Evolutionary conservation across 2,329 filamentous ascomycete genomes (phyloP).

Genomic region (Aspergillus ibericus): DNA sequence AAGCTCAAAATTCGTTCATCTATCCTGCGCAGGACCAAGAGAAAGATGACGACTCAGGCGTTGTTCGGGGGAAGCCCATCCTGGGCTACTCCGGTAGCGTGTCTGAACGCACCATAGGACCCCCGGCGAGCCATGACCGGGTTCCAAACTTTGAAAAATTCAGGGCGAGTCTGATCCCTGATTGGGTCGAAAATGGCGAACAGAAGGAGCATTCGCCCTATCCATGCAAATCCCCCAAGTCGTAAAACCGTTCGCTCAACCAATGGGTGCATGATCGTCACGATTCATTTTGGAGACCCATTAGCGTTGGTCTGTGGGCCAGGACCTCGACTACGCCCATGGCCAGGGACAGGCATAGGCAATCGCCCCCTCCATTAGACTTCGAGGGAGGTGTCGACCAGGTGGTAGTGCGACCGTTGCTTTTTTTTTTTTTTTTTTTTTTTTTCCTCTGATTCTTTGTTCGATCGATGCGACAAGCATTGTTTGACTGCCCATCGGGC

Average conservation of each 20-base stretch:
- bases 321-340: slow-evolving; percentile 4
- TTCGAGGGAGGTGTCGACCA: neutral
- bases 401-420: neutral
- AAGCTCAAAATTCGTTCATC: slow-evolving; percentile 1
- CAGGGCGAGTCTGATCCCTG: slow-evolving; percentile 30
- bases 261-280: slow-evolving; percentile 27
- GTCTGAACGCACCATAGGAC: slow-evolving; percentile 12
- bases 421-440: too few species aligned
- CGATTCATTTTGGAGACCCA: slow-evolving; percentile 16
- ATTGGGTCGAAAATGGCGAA: slow-evolving; percentile 27
- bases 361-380: neutral
- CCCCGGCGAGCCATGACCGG: slow-evolving; percentile 24
- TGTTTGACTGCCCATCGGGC: slow-evolving; percentile 1
- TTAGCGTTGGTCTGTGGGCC: slow-evolving; percentile 7
- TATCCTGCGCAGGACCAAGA: slow-evolving; percentile 9
- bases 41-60: slow-evolving; percentile 6
- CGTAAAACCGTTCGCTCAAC: slow-evolving; percentile 22
- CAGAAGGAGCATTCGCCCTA: slow-evolving; percentile 18
- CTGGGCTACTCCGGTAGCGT: slow-evolving; percentile 1
- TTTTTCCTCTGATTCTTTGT: slow-evolving; percentile 4
- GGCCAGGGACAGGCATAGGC: slow-evolving; percentile 4
- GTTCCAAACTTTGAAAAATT: slow-evolving; percentile 27
- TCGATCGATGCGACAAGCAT: neutral
- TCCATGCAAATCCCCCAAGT: slow-evolving; percentile 27
- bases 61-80: slow-evolving; percentile 2